Conservation (phyloP, 2,329 filamentous ascomycete species). For the Ceratocystis harringtonii region DNA sequence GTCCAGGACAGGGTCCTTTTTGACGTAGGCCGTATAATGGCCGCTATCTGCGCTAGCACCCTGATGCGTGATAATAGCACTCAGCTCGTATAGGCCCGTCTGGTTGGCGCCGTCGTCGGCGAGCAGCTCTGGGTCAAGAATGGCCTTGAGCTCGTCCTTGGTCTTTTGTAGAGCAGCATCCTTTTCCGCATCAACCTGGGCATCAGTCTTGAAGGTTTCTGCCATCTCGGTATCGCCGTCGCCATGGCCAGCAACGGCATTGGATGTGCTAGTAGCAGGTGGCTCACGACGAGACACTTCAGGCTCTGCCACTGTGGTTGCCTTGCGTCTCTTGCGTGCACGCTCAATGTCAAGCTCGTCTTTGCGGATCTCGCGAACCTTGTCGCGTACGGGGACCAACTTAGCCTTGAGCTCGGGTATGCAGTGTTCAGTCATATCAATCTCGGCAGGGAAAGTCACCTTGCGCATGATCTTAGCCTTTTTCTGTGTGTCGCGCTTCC, state of each 20-base stretch:
- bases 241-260: slow-evolving; percentile 47
- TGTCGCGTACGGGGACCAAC: slow-evolving; percentile 84
- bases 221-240: slow-evolving; percentile 60
- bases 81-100: slow-evolving; percentile 86
- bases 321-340: slow-evolving; percentile 79
- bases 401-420: slow-evolving; percentile 73
- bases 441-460: slow-evolving; percentile 85
- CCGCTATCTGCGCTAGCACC: slow-evolving; percentile 93
- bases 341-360: slow-evolving; percentile 89
- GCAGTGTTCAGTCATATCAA: slow-evolving; percentile 90
- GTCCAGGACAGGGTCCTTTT: slow-evolving; percentile 66
- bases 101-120: slow-evolving; percentile 76
- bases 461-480: slow-evolving; percentile 99
- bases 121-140: slow-evolving; percentile 60
- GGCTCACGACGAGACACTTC: slow-evolving; percentile 35
- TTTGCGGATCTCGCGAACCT: slow-evolving; percentile 86
- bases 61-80: slow-evolving; percentile 90
- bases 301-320: slow-evolving; percentile 29
- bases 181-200: slow-evolving; percentile 77
- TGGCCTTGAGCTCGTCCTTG: slow-evolving; percentile 72
- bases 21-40: slow-evolving; percentile 95
- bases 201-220: slow-evolving; percentile 79
- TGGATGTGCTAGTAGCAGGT: slow-evolving; percentile 21
- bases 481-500: slow-evolving; percentile 89
- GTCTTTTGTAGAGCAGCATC: slow-evolving; percentile 57